Evolutionary conservation across 257 asterid species (phyloP).

Genomic region (Eustoma russellianum): DNA sequence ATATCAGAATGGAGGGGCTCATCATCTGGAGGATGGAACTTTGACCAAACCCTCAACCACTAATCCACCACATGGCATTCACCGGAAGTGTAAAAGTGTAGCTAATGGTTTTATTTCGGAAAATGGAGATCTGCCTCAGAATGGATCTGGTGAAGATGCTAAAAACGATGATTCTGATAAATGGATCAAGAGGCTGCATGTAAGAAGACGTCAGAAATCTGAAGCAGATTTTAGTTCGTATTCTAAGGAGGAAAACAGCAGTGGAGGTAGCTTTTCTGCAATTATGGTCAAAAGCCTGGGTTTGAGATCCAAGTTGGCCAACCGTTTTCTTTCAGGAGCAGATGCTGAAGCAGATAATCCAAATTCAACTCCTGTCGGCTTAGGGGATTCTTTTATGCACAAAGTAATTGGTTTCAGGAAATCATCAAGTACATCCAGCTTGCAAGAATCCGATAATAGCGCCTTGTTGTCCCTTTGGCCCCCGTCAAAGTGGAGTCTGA

Average conservation of each 20-base stretch:
- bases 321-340: constrained; percentile 22
- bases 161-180: constrained; percentile 30
- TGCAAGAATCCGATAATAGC: constrained; percentile 54
- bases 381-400: constrained; percentile 37
- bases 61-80: constrained; percentile 36
- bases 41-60: constrained; percentile 22
- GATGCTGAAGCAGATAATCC: constrained; percentile 41
- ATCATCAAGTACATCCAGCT: constrained; percentile 59
- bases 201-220: constrained; percentile 46
- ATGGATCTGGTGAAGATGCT: constrained; percentile 21
- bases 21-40: constrained; percentile 41
- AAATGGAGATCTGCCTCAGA: constrained; percentile 26
- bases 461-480: constrained; percentile 47
- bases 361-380: constrained; percentile 27
- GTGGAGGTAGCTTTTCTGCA: constrained; percentile 32
- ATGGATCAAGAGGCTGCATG: constrained; percentile 39
- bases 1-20: constrained; percentile 38
- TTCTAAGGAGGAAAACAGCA: constrained; percentile 48
- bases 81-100: constrained; percentile 54
- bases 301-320: constrained; percentile 53
- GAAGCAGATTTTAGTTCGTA: constrained; percentile 33
- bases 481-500: constrained; percentile 68
- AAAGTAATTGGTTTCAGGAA: constrained; percentile 42
- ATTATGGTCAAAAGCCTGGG: constrained; percentile 54
- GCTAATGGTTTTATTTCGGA: constrained; percentile 39